Conservation (phyloP, 2,329 filamentous ascomycete genomes). For the Colletotrichum brevisporum region DNA sequence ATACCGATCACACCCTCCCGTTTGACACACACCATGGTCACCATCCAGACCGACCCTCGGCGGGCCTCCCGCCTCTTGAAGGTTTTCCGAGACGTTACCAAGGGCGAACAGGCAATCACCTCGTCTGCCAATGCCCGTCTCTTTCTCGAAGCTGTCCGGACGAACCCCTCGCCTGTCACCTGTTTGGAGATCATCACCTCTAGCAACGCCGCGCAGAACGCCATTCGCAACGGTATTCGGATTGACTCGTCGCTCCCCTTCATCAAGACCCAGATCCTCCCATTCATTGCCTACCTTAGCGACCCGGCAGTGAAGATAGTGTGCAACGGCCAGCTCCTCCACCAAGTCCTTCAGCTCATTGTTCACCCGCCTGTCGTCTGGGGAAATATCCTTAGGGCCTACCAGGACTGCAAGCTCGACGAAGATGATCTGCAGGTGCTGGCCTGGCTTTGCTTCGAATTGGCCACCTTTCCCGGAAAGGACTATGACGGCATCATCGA, state of each 20-base stretch:
- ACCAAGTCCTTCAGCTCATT: constrained; percentile 60
- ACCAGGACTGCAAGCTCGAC: constrained; percentile 52
- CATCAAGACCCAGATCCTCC: constrained; percentile 48
- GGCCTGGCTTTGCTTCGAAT: constrained; percentile 64
- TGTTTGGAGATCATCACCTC: constrained; percentile 48
- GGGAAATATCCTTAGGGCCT: constrained; percentile 52
- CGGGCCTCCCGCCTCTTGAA: constrained; percentile 38
- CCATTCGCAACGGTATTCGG: constrained; percentile 46
- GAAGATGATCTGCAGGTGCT: constrained; percentile 53
- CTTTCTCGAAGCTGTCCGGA: constrained; percentile 46
- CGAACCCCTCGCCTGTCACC: constrained; percentile 39
- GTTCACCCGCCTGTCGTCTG: constrained; percentile 69
- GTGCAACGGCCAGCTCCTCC: constrained; percentile 64
- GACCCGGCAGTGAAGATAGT: constrained; percentile 62
- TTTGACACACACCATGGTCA: constrained; percentile 4
- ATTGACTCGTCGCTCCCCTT: constrained; percentile 46
- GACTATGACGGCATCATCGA: constrained; percentile 44
- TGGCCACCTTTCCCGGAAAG: constrained; percentile 55
- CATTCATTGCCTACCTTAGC: constrained; percentile 56
- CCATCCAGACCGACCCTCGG: background rate
- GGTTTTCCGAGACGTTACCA: constrained; percentile 37
- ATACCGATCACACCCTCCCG: no score
- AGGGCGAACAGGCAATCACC: constrained; percentile 29
- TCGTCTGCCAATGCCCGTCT: constrained; percentile 43
- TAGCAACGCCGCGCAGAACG: constrained; percentile 42